A percentile compares a stretch with the other conserved stretches of the same genome.
phyloP scores from a whole-genome alignment of 495 filamentous ascomycete species.

The Lichenothelia convexa region DNA sequence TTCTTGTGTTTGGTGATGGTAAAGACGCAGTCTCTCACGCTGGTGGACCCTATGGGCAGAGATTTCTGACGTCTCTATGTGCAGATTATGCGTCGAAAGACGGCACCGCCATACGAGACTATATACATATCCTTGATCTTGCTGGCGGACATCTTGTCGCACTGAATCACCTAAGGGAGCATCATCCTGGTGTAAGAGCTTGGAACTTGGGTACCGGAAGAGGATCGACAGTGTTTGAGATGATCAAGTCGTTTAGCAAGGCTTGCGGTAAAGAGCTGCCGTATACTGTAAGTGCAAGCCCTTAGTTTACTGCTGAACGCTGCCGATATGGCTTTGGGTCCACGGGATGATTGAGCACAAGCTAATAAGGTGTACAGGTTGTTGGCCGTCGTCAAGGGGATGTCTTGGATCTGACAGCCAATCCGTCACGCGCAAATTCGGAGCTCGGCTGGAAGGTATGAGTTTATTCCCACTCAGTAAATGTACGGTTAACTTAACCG shows the following conservation, averaged over 20 bases:
- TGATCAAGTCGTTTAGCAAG: conserved; percentile 82
- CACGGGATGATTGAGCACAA: too few relatives aligned
- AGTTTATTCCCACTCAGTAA: too few relatives aligned
- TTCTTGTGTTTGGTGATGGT: conserved; percentile 90
- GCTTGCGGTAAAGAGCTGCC: conserved; percentile 71
- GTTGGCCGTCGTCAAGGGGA: conserved; percentile 70
- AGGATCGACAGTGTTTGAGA: conserved; percentile 90
- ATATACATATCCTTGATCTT: conserved; percentile 76
- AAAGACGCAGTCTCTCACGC: too few relatives aligned
- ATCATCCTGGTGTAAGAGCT: conserved; percentile 81
- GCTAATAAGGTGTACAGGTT: too few relatives aligned
- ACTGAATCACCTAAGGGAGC: conserved; percentile 73
- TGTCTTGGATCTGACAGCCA: conserved; percentile 84
- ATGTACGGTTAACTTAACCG: too few relatives aligned
- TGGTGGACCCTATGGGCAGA: neutral
- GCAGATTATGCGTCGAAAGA: conserved; percentile 73
- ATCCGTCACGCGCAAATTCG: conserved; percentile 66
- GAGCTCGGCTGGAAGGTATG: conserved; percentile 90
- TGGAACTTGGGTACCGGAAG: conserved; percentile 97
- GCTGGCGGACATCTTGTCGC: conserved; percentile 79
- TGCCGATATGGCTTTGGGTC: too few relatives aligned
- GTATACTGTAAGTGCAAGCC: too few relatives aligned
- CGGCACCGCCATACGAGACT: conserved; percentile 57
- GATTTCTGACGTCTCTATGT: neutral
- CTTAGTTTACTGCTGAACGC: too few relatives aligned